Conservation (phyloP, 2,329 filamentous ascomycete species). For the Alternaria triticina region DNA sequence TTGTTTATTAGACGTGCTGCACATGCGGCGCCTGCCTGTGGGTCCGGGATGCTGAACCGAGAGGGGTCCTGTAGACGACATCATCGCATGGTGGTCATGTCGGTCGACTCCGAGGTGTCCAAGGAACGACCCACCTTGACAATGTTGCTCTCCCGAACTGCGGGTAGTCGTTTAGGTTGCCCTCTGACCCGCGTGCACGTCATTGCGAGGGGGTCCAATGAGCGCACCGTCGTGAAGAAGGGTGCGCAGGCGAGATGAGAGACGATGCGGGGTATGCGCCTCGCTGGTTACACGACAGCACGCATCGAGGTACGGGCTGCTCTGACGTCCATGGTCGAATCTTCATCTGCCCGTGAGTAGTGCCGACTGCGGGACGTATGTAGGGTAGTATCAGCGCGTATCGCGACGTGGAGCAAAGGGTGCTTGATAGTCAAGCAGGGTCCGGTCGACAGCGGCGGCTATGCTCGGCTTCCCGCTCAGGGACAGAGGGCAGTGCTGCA, state of each 20-base stretch:
- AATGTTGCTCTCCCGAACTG: conserved; percentile 11
- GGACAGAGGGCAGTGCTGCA: conserved; percentile 16
- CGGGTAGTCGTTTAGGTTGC: conserved; percentile 22
- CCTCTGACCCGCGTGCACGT: conserved; percentile 22
- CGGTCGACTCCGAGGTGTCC: conserved; percentile 5
- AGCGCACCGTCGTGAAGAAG: conserved; percentile 7
- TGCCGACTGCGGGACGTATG: not conserved
- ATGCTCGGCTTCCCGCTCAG: conserved; percentile 24
- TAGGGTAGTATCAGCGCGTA: conserved; percentile 11
- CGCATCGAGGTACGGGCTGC: conserved; percentile 1
- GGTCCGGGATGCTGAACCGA: conserved; percentile 12
- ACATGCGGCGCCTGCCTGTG: conserved; percentile 18
- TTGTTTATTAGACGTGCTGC: conserved; percentile 26
- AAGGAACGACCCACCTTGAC: conserved; percentile 3
- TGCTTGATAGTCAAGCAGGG: conserved; percentile 5
- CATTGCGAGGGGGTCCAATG: conserved; percentile 14
- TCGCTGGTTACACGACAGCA: conserved; percentile 15
- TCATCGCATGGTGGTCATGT: conserved; percentile 3
- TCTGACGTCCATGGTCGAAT: not conserved
- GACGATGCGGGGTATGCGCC: conserved; percentile 29
- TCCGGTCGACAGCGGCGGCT: conserved; percentile 21
- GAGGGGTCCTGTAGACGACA: conserved; percentile 12
- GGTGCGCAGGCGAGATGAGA: conserved; percentile 17
- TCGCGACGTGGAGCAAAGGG: conserved; percentile 11
- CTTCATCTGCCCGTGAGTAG: not conserved